phyloP scores from a whole-genome alignment of 352 stramenopile species.

The Globisporangium splendens region DNA sequence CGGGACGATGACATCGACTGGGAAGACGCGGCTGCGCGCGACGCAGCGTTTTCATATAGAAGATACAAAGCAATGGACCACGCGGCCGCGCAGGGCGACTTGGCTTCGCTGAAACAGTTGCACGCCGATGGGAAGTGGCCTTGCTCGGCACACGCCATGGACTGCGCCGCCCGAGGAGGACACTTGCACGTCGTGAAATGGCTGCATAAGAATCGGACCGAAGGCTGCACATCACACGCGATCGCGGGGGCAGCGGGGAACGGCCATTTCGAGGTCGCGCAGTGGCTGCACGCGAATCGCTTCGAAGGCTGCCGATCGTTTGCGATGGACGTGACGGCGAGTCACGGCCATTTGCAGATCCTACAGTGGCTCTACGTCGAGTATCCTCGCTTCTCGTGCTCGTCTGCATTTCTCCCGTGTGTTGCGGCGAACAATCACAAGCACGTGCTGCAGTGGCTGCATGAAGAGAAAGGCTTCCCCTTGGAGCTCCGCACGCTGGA shows the following conservation, averaged over 20 bases:
- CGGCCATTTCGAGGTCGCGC: constrained; percentile 29
- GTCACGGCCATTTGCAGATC: constrained; percentile 39
- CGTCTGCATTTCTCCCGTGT: constrained; percentile 27
- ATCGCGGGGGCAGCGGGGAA: constrained; percentile 35
- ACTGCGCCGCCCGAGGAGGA: no score
- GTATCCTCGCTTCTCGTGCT: constrained; percentile 30
- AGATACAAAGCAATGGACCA: no score
- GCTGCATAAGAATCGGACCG: constrained; percentile 31
- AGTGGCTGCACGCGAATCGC: constrained; percentile 34
- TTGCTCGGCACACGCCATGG: no score
- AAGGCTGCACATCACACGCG: constrained; percentile 33
- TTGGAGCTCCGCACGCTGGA: constrained; percentile 29
- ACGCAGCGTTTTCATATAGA: no score
- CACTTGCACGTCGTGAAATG: no score
- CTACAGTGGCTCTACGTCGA: constrained; percentile 39
- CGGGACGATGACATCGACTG: constrained; percentile 26
- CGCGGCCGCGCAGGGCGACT: no score
- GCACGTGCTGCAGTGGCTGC: constrained; percentile 30
- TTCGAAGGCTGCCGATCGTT: constrained; percentile 34
- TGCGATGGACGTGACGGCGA: constrained; percentile 42
- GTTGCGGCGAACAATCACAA: constrained; percentile 31
- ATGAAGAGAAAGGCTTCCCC: constrained; percentile 23
- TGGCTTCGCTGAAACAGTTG: no score
- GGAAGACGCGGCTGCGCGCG: constrained; percentile 7
- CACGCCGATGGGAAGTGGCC: no score